Evolutionary conservation across 495 filamentous ascomycete genomes (phyloP).

Genomic region (Penicillium roqueforti): DNA sequence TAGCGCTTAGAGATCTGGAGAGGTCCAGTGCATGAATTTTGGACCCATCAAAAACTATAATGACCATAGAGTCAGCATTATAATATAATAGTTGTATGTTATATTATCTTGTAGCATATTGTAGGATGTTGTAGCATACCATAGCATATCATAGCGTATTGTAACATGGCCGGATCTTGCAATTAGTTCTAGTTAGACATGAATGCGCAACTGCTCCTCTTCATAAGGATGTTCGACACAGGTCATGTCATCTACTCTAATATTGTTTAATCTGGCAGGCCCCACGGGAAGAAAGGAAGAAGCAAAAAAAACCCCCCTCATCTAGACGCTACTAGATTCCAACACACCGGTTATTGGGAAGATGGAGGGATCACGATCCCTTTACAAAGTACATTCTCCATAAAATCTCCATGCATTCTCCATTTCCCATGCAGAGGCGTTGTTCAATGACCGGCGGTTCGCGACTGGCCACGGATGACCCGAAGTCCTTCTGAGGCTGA

Average conservation of each 20-base stretch:
- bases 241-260: background rate
- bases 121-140: too few relatives aligned
- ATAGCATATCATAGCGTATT: too few relatives aligned
- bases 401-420: background rate
- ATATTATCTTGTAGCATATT: too few relatives aligned
- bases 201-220: background rate
- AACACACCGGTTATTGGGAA: background rate
- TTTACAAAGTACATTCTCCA: too few relatives aligned
- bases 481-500: constrained; percentile 24
- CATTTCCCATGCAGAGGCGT: background rate
- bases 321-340: background rate
- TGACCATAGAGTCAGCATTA: too few relatives aligned
- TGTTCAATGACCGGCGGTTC: constrained; percentile 18
- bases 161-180: too few relatives aligned
- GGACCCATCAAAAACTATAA: background rate
- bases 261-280: background rate
- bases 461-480: constrained; percentile 20
- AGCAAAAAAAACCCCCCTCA: background rate
- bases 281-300: background rate
- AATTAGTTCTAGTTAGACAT: background rate
- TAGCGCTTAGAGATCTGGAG: constrained; percentile 5
- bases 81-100: too few relatives aligned
- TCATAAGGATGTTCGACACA: background rate
- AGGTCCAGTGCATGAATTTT: background rate
- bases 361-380: constrained; percentile 4